These are phyloP conservation scores for Diplocarpon rosae DNA, from an alignment of 2,329 filamentous ascomycete genomes.

Conservation along the genomic window DNA sequence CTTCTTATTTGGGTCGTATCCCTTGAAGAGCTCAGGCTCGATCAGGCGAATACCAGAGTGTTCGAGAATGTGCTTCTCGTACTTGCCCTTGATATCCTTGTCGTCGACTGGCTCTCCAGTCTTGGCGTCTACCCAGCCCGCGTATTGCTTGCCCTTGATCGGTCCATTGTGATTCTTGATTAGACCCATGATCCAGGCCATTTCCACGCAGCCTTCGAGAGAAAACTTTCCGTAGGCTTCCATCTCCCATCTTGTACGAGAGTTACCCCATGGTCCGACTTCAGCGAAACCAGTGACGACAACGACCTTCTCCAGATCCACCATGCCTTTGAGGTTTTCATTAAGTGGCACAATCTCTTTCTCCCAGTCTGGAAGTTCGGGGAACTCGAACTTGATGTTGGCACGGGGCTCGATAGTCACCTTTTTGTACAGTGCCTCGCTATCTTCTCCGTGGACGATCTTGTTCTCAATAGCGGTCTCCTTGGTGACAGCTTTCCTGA, in stretches of 20 bases:
- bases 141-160: slow-evolving; percentile 92
- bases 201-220: slow-evolving; percentile 93
- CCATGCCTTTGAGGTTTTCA: slow-evolving; percentile 86
- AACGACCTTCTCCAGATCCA: slow-evolving; percentile 94
- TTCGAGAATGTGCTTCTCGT: slow-evolving; percentile 92
- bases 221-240: slow-evolving; percentile 95
- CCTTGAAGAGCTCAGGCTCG: slow-evolving; percentile 91
- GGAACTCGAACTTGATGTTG: slow-evolving; percentile 98
- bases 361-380: slow-evolving; percentile 82
- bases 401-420: slow-evolving; percentile 86
- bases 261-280: slow-evolving; percentile 96
- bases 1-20: slow-evolving; percentile 98
- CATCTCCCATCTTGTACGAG: slow-evolving; percentile 98
- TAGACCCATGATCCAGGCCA: slow-evolving; percentile 99
- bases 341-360: slow-evolving; percentile 82
- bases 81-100: slow-evolving; percentile 95
- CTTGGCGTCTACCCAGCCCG: slow-evolving; percentile 94
- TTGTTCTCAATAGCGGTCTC: slow-evolving; percentile 96
- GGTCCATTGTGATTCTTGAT: slow-evolving; percentile 98
- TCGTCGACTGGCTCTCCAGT: slow-evolving; percentile 91
- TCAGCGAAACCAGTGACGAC: slow-evolving; percentile 96
- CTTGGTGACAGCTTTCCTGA: slow-evolving; percentile 86
- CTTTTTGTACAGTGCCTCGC: slow-evolving; percentile 89
- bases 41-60: slow-evolving; percentile 96
- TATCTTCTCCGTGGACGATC: slow-evolving; percentile 87